Evolutionary conservation across 805 yeast species (phyloP), one percentile per base, ranked within the genome.

Genomic region (Metschnikowia baotianmanensis): DNA sequence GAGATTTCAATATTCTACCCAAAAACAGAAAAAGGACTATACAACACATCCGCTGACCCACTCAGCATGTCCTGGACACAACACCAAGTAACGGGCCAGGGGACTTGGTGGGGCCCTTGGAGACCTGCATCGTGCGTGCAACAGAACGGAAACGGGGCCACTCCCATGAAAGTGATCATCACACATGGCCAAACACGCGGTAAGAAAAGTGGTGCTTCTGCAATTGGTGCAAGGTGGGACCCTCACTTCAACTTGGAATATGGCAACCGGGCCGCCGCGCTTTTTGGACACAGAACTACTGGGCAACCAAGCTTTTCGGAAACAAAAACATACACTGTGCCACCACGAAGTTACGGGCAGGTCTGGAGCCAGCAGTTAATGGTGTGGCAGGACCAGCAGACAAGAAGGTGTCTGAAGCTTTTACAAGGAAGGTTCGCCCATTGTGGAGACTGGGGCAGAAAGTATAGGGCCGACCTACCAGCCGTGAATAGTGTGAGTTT

Each of bases 391-490:
- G 21, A 23, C 20, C 36, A 34, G 29, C 36, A 25, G 22, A 12
- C 23, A 4, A 29, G 18, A 6, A 18, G 18, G 16, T 33, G 36
- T 16, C 30, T 24, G 16, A 33, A 26, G 25, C 8, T 24, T 11
- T 17, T 24, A 28, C 30, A 34, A 15, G 34, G 29, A 6, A 23
- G 20, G 1, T 35, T 35, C 6, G 26, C 34, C 32, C 24, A 16
- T 28, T 40, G 43, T 20, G 43, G 39, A 5, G 25, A 17, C 15
- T 40, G 43, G 43, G 24, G 38, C n/a, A 32, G 10, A 12, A 17
- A 19, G 15, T 12, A 30, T 6, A n/a, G 38, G 11, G 43, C 39
- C 6, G 13, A 30, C 23, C 19, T 40, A 18, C 43, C 43, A 8
- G 43, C 31, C 22, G 22, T 18, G 17, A 29, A 34, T 23, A 36